A percentile compares a stretch with the other conserved stretches of the same genome.
phyloP scores from a whole-genome alignment of 2,329 filamentous ascomycete species.

The Calonectria henricotiae region DNA sequence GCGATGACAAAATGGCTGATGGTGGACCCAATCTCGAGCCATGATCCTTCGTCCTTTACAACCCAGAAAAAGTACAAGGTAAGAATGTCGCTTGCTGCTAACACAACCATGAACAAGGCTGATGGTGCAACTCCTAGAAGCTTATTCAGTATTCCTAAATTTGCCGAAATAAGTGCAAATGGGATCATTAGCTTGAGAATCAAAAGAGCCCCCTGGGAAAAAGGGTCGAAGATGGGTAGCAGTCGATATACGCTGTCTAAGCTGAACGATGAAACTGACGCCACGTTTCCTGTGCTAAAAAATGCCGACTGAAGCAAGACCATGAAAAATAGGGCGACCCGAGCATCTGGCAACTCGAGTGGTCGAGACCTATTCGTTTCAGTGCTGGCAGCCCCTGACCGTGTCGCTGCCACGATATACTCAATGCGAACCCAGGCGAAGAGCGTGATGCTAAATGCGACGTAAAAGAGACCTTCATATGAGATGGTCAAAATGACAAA shows the following conservation, averaged over 20 bases:
- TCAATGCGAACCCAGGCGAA: conserved; percentile 95
- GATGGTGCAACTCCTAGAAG: conserved; percentile 88
- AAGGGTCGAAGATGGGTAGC: conserved; percentile 93
- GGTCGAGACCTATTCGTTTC: conserved; percentile 68
- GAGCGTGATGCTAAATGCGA: conserved; percentile 87
- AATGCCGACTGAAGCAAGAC: conserved; percentile 95
- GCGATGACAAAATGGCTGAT: conserved; percentile 97
- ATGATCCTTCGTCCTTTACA: conserved; percentile 95
- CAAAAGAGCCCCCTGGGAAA: conserved; percentile 89
- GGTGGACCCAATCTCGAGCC: conserved; percentile 97
- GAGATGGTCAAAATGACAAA: conserved; percentile 98
- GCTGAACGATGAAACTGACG: conserved; percentile 93
- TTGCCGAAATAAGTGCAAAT: conserved; percentile 92
- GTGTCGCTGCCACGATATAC: conserved; percentile 72
- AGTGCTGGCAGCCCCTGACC: conserved; percentile 49
- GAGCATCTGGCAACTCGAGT: conserved; percentile 85
- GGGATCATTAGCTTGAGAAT: conserved; percentile 93
- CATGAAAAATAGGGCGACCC: conserved; percentile 95
- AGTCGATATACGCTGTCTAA: conserved; percentile 91
- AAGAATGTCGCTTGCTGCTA: conserved; percentile 91
- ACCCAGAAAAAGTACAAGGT: conserved; percentile 99
- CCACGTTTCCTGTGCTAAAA: conserved; percentile 97
- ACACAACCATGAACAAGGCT: conserved; percentile 94
- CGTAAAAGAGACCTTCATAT: conserved; percentile 96
- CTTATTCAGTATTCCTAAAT: conserved; percentile 93